These are phyloP conservation scores for Pyrenophora teres DNA, from an alignment of 2,329 filamentous ascomycete genomes.

Conservation along the genomic window DNA sequence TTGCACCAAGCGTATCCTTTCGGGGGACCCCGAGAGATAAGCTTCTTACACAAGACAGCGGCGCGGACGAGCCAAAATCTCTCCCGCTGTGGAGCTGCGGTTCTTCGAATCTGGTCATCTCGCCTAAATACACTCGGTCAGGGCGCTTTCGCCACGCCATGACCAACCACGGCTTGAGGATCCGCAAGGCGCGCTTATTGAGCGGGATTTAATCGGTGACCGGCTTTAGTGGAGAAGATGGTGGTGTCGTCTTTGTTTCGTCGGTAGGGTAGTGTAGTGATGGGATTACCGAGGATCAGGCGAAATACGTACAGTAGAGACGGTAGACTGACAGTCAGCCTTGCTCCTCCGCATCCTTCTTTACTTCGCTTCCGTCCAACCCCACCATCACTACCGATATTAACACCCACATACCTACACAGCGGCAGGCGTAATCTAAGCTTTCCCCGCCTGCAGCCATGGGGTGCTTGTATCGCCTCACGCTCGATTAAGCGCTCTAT, in stretches of 20 bases:
- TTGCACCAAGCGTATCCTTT: not conserved
- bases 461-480: too few species aligned
- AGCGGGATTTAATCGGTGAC: slow-evolving; percentile 1
- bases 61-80: slow-evolving; percentile 4
- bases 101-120: slow-evolving; percentile 5
- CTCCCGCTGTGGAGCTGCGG: slow-evolving; percentile 15
- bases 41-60: slow-evolving; percentile 7
- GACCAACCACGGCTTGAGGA: slow-evolving; percentile 2
- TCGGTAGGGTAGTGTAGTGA: not conserved
- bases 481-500: not conserved
- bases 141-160: slow-evolving; percentile 5
- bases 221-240: not conserved
- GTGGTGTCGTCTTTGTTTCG: not conserved
- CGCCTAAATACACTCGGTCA: slow-evolving; percentile 11
- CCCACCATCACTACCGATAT: not conserved
- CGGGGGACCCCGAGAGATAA: slow-evolving; percentile 10
- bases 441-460: slow-evolving; percentile 1
- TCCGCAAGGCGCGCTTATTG: slow-evolving; percentile 1
- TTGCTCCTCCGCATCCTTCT: too few species aligned
- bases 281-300: too few species aligned
- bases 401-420: not conserved
- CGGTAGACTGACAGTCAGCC: too few species aligned
- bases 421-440: slow-evolving; percentile 11
- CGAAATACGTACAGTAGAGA: too few species aligned
- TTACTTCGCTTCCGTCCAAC: not conserved